phyloP scores from a whole-genome alignment of 2,329 filamentous ascomycete genomes.

The Aspergillus spinulosporus region DNA sequence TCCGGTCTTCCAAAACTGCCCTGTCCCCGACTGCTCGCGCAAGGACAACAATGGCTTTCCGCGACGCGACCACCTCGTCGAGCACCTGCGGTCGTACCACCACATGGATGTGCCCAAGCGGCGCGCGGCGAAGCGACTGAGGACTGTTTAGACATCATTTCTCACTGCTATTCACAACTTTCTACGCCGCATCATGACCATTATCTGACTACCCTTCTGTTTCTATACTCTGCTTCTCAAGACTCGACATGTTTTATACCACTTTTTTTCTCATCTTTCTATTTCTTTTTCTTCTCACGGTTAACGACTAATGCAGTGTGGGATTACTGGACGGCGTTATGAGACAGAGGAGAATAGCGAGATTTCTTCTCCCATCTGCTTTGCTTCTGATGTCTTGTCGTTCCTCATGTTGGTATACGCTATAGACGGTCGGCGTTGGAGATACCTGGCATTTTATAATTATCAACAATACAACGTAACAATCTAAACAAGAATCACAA shows the following conservation, averaged over 20 bases:
- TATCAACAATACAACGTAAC: background rate
- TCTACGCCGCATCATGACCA: too few species aligned
- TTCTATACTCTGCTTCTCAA: background rate
- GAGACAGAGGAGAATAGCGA: constrained; percentile 10
- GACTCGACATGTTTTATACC: constrained; percentile 11
- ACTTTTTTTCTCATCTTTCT: constrained; percentile 4
- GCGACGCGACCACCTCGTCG: constrained; percentile 57
- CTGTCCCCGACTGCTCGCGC: constrained; percentile 45
- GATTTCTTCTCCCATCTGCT: background rate
- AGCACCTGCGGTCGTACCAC: constrained; percentile 60
- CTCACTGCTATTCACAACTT: background rate
- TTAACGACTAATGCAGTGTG: constrained; percentile 16
- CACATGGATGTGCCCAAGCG: constrained; percentile 49
- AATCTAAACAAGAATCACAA: background rate
- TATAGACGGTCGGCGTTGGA: constrained; percentile 14
- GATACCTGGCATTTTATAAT: constrained; percentile 5
- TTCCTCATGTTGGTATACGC: constrained; percentile 1
- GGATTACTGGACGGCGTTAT: constrained; percentile 14
- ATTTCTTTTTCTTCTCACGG: constrained; percentile 7
- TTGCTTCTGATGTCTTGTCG: constrained; percentile 2
- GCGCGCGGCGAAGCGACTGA: constrained; percentile 31
- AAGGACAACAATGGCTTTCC: constrained; percentile 55
- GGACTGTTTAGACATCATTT: constrained; percentile 21
- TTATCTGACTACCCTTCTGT: background rate
- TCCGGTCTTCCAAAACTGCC: constrained; percentile 47